Evolutionary conservation across 208 protist genomes (phyloP).

Genomic region (Eutreptiella sp.): DNA sequence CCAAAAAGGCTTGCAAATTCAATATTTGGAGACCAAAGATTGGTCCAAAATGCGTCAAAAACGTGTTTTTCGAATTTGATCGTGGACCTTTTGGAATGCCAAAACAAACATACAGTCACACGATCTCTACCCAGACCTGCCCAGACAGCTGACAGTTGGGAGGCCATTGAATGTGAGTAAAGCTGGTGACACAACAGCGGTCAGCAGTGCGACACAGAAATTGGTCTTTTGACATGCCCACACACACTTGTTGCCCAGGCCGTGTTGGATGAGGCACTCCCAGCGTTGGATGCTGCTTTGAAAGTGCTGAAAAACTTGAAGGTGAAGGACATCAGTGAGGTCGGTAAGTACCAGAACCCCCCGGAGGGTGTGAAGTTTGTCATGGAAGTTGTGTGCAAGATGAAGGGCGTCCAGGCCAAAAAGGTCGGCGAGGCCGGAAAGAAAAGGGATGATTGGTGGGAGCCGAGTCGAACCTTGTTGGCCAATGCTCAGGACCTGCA

Average conservation of each 20-base stretch:
- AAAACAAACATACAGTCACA: too few relatives aligned
- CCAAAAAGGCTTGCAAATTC: too few relatives aligned
- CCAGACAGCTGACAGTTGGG: too few relatives aligned
- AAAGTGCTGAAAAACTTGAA: constrained; percentile 91
- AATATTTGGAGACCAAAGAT: too few relatives aligned
- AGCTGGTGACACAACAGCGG: too few relatives aligned
- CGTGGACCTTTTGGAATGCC: too few relatives aligned
- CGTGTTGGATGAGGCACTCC: constrained; percentile 90
- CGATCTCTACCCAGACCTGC: too few relatives aligned
- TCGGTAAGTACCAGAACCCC: constrained; percentile 90
- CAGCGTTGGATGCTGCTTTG: constrained; percentile 82
- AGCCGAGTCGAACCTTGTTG: constrained; percentile 83
- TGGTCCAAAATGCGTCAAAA: too few relatives aligned
- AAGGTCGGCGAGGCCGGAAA: constrained; percentile 85
- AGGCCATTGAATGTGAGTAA: too few relatives aligned
- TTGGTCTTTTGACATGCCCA: too few relatives aligned
- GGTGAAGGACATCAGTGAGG: constrained; percentile 87
- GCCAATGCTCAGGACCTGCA: constrained; percentile 79
- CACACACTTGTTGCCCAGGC: constrained; percentile 63
- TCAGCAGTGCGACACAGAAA: constrained; percentile 37
- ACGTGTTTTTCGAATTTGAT: too few relatives aligned
- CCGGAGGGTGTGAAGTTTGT: constrained; percentile 92
- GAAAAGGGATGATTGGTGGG: constrained; percentile 91
- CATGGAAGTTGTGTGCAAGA: constrained; percentile 93
- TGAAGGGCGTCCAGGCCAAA: constrained; percentile 64